Conservation (phyloP, 768 basidiomycete genomes). For the Tubosaeta brunneosetosa region DNA sequence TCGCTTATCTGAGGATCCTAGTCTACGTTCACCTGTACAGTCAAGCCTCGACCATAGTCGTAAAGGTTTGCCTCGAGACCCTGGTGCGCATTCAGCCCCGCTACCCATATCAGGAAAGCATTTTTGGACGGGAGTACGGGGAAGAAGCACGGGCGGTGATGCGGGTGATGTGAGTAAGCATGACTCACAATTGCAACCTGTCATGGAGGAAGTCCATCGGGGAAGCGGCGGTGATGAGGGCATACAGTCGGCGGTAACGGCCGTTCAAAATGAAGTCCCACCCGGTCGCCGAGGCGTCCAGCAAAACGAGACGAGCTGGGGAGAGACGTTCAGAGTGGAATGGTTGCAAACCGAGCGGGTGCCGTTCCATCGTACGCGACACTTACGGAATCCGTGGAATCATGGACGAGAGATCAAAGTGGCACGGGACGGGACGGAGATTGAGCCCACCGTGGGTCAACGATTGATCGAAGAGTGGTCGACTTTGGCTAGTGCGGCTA, state of each 20-base stretch:
- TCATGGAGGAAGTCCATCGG: slow-evolving; percentile 18
- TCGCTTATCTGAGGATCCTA: slow-evolving; percentile 13
- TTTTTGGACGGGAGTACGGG: slow-evolving; percentile 22
- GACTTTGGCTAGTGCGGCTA: slow-evolving; percentile 24
- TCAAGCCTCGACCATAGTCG: too few relatives aligned
- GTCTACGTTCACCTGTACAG: too few relatives aligned
- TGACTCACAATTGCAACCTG: slow-evolving; percentile 13
- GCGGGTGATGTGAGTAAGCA: slow-evolving; percentile 12
- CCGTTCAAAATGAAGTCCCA: too few relatives aligned
- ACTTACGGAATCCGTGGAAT: slow-evolving; percentile 92
- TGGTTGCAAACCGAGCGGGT: slow-evolving; percentile 73
- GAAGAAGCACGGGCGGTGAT: slow-evolving; percentile 11
- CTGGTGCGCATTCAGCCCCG: slow-evolving; percentile 1
- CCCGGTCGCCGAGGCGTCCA: background rate
- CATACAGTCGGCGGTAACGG: too few relatives aligned
- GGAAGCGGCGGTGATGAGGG: too few relatives aligned
- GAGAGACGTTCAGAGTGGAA: slow-evolving; percentile 73
- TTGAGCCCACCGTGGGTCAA: slow-evolving; percentile 75
- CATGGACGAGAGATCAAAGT: slow-evolving; percentile 77
- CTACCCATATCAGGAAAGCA: slow-evolving; percentile 37
- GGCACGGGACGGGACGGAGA: slow-evolving; percentile 86
- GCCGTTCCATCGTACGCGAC: slow-evolving; percentile 71
- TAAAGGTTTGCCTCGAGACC: too few relatives aligned
- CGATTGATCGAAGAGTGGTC: slow-evolving; percentile 69
- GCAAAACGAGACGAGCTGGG: slow-evolving; percentile 47